These are phyloP conservation scores for Hypoxylon sp. DNA, from an alignment of 2,329 filamentous ascomycete genomes.

Conservation along the genomic window DNA sequence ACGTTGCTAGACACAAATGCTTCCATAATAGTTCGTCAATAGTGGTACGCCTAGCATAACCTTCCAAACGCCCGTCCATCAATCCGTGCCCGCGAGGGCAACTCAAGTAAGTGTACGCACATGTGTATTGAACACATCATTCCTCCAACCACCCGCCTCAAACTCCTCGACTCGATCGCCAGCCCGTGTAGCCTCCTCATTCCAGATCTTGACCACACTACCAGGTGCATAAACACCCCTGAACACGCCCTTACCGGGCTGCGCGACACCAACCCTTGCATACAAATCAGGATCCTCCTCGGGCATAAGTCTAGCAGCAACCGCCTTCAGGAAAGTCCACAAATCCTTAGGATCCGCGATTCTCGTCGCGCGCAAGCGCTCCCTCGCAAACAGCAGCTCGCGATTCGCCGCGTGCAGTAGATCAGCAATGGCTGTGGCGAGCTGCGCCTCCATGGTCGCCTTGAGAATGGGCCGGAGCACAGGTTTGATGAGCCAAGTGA, in stretches of 20 bases:
- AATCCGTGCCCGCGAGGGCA: neutral
- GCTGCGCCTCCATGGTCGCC: slow-evolving; percentile 75
- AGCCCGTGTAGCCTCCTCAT: slow-evolving; percentile 77
- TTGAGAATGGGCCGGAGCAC: slow-evolving; percentile 82
- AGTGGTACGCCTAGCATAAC: slow-evolving; percentile 9
- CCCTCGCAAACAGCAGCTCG: slow-evolving; percentile 85
- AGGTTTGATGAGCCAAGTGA: slow-evolving; percentile 86
- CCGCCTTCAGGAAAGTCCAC: slow-evolving; percentile 81
- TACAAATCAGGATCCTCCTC: slow-evolving; percentile 80
- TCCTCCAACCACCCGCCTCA: slow-evolving; percentile 78
- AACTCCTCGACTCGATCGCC: slow-evolving; percentile 79
- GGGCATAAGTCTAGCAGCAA: slow-evolving; percentile 78
- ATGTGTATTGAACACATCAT: slow-evolving; percentile 75
- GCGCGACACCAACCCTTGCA: slow-evolving; percentile 72
- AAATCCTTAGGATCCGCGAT: slow-evolving; percentile 83
- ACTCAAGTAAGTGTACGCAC: slow-evolving; percentile 35
- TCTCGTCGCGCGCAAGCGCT: slow-evolving; percentile 83
- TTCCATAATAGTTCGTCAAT: too few species aligned
- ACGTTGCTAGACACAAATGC: neutral
- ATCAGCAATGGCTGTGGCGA: slow-evolving; percentile 75
- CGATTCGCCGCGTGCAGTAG: slow-evolving; percentile 78
- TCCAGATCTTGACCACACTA: slow-evolving; percentile 89
- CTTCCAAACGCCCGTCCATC: slow-evolving; percentile 12
- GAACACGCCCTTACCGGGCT: slow-evolving; percentile 69
- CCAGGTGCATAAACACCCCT: slow-evolving; percentile 87